Percentiles rank a stretch among this genome's conserved stretches.
phyloP scores from a whole-genome alignment of 2,329 filamentous ascomycete genomes.

The Cercospora sp. region DNA sequence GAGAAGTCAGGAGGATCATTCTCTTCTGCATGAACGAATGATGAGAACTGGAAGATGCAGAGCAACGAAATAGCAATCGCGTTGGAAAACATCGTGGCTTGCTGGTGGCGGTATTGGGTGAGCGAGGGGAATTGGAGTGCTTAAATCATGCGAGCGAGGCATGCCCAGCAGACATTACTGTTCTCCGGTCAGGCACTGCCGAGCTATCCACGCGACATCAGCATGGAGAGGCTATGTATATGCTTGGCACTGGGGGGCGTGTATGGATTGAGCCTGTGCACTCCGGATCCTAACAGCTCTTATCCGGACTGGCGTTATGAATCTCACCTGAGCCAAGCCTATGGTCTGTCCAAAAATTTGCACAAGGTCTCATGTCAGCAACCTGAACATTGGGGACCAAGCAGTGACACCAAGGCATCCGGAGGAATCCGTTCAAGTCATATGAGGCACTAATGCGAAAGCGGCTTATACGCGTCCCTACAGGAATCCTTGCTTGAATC shows the following conservation, averaged over 20 bases:
- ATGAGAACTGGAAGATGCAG: neutral
- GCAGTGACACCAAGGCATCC: neutral
- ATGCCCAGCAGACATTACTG: neutral
- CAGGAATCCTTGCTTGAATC: neutral
- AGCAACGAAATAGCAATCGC: neutral
- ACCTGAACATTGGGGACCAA: neutral
- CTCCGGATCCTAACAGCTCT: neutral
- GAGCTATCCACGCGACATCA: neutral
- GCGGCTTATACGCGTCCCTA: neutral
- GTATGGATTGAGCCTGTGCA: neutral
- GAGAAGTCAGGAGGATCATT: slow-evolving; percentile 21
- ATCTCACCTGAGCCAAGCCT: neutral
- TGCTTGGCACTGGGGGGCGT: neutral
- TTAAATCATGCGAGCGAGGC: neutral
- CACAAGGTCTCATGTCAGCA: neutral
- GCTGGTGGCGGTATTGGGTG: neutral
- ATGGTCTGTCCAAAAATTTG: neutral
- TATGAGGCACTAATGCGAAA: neutral
- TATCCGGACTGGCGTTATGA: neutral
- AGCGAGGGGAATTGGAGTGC: neutral
- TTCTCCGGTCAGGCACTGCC: neutral
- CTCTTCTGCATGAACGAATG: neutral
- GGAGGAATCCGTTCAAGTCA: neutral
- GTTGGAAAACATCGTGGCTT: neutral
- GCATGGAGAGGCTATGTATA: neutral